A percentile compares a stretch with the other conserved stretches of the same genome.
Conservation (phyloP, 164 flowering plant species). For the Piper betle region DNA sequence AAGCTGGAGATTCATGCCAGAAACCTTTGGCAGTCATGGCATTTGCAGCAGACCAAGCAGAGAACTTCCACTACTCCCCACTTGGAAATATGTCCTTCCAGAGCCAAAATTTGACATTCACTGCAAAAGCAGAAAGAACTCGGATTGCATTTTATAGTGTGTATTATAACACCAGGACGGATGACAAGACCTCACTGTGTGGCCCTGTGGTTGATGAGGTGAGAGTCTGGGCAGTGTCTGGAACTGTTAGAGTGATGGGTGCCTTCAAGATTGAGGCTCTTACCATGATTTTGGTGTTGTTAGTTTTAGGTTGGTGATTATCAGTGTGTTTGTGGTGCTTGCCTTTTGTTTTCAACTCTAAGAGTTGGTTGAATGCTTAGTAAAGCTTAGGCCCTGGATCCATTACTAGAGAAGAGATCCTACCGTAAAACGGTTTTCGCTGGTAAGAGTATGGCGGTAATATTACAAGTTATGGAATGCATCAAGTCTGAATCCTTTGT, state of each 20-base stretch:
- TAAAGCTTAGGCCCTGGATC: too few relatives aligned
- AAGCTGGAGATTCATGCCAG: constrained; percentile 73
- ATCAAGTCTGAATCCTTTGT: too few relatives aligned
- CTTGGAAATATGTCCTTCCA: constrained; percentile 48
- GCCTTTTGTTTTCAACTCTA: too few relatives aligned
- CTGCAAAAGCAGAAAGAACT: constrained; percentile 84
- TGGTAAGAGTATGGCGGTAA: too few relatives aligned
- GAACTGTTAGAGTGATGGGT: constrained; percentile 19
- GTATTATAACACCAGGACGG: constrained; percentile 78
- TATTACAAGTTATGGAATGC: too few relatives aligned
- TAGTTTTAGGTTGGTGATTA: not conserved
- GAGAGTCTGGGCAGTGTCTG: constrained; percentile 55
- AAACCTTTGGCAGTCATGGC: constrained; percentile 83
- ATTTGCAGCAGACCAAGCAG: constrained; percentile 89
- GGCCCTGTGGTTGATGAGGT: constrained; percentile 95
- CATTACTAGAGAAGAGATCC: too few relatives aligned
- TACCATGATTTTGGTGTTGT: constrained; percentile 2
- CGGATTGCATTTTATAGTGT: constrained; percentile 87
- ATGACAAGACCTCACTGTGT: constrained; percentile 84
- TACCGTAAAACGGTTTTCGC: too few relatives aligned
- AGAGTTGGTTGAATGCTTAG: too few relatives aligned
- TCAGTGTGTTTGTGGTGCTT: too few relatives aligned
- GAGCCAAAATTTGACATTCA: constrained; percentile 52
- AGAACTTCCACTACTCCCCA: constrained; percentile 56
- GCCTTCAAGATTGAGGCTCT: constrained; percentile 13